These are phyloP conservation scores for Leucocoprinus sp. DNA, from an alignment of 768 basidiomycete genomes.

Conservation along the genomic window DNA sequence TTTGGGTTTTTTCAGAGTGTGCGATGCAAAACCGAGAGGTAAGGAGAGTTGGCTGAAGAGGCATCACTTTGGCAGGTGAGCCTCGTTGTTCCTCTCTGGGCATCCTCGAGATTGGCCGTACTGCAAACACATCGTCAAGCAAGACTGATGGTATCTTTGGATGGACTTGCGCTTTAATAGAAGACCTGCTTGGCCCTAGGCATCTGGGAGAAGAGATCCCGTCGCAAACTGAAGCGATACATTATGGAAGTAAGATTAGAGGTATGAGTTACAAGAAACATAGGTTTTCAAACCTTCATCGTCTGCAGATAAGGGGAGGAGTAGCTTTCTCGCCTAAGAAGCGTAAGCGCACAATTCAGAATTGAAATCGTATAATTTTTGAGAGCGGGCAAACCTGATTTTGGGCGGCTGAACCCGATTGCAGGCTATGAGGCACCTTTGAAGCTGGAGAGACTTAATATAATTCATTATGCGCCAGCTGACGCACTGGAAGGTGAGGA, in stretches of 20 bases:
- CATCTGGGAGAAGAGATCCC: background rate
- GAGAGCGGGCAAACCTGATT: background rate
- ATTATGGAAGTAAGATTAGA: no score
- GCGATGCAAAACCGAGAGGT: slow-evolving; percentile 22
- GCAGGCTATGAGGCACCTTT: background rate
- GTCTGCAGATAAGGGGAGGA: no score
- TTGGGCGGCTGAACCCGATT: background rate
- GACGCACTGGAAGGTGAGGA: slow-evolving; percentile 1
- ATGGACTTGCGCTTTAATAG: background rate
- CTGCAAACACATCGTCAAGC: background rate
- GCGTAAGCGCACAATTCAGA: no score
- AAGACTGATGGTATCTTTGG: background rate
- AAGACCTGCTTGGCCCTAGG: background rate
- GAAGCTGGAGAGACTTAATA: background rate
- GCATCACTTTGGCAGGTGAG: background rate
- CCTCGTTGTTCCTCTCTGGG: background rate
- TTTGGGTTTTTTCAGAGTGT: slow-evolving; percentile 26
- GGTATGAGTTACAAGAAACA: no score
- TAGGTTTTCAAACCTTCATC: no score
- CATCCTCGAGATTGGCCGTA: background rate
- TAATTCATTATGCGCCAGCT: no score
- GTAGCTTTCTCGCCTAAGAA: background rate
- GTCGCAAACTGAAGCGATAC: no score
- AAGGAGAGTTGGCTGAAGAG: background rate
- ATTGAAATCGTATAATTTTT: background rate